phyloP scores from a whole-genome alignment of 257 asterid species.

The Nicotiana tabacum region DNA sequence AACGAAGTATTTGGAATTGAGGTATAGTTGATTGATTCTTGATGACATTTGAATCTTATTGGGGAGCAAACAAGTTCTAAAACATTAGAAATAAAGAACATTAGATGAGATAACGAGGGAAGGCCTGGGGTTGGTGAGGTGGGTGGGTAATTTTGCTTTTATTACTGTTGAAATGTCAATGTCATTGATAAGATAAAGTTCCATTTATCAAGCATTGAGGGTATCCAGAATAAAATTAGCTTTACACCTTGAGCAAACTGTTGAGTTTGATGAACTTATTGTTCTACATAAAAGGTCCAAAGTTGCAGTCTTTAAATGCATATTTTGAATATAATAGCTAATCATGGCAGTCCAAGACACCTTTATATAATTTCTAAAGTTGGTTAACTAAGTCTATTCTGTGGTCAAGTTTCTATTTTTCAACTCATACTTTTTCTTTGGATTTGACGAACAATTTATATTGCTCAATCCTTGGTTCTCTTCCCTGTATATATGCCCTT shows the following conservation, averaged over 20 bases:
- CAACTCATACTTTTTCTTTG: background rate
- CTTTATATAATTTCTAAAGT: background rate
- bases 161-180: background rate
- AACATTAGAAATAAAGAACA: background rate
- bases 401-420: background rate
- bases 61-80: background rate
- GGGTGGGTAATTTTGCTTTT: background rate
- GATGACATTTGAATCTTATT: background rate
- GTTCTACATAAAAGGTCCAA: background rate
- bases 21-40: background rate
- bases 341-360: background rate
- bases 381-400: background rate
- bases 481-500: background rate
- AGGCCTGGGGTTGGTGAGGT: background rate
- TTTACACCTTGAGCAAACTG: background rate
- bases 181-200: background rate
- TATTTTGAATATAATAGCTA: background rate
- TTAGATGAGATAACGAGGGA: background rate
- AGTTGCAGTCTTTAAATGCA: background rate
- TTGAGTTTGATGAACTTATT: background rate
- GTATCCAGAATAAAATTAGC: background rate
- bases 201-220: background rate
- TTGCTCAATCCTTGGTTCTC: background rate
- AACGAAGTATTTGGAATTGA: background rate
- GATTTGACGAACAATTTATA: background rate